Evolutionary conservation across 192 early-diverging fungal genomes (phyloP).

Genomic region (Rhizophagus prolifer): DNA sequence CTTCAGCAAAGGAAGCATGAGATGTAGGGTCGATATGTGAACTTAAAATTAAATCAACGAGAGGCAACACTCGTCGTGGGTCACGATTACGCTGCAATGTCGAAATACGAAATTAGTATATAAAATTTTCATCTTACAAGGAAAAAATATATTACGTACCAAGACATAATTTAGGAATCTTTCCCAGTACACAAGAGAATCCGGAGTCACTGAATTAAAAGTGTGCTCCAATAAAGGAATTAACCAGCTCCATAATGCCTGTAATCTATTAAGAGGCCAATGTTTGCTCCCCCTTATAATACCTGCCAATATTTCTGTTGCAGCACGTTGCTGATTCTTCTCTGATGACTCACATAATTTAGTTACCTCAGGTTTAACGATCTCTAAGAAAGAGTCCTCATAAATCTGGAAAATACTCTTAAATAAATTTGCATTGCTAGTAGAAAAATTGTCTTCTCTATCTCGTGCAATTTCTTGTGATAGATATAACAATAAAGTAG

Average conservation of each 20-base stretch:
- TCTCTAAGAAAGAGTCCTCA: constrained; percentile 59
- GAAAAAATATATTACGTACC: constrained; percentile 28
- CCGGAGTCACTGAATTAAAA: constrained; percentile 66
- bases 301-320: constrained; percentile 76
- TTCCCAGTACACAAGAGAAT: constrained; percentile 79
- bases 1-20: constrained; percentile 82
- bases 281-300: constrained; percentile 87
- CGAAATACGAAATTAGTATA: neutral
- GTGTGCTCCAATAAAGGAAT: constrained; percentile 60
- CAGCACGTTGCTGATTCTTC: constrained; percentile 78
- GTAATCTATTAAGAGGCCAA: constrained; percentile 56
- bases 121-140: neutral
- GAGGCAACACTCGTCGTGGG: constrained; percentile 72
- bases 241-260: constrained; percentile 71
- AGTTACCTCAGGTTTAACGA: constrained; percentile 56
- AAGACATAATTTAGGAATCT: constrained; percentile 60
- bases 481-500: constrained; percentile 56
- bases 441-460: constrained; percentile 66
- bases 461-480: constrained; percentile 67
- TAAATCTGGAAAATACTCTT: constrained; percentile 70
- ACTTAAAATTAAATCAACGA: constrained; percentile 67
- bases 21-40: constrained; percentile 68
- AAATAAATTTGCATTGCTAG: constrained; percentile 59
- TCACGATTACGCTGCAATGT: constrained; percentile 58
- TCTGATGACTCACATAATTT: constrained; percentile 58